These are phyloP conservation scores for Botrytis galanthina DNA, from an alignment of 2,329 filamentous ascomycete genomes.

Conservation along the genomic window DNA sequence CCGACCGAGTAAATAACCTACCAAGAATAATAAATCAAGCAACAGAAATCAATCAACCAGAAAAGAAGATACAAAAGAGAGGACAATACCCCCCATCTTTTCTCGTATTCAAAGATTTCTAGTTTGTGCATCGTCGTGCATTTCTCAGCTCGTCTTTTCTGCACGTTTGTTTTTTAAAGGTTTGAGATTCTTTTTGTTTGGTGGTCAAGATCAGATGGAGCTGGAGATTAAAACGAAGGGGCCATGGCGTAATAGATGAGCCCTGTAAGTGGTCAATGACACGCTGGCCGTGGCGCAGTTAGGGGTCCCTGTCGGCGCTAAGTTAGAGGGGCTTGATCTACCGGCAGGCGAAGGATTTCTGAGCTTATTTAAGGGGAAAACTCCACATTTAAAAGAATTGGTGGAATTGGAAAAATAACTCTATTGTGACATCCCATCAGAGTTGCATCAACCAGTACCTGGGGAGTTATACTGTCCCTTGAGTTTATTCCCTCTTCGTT, in stretches of 20 bases:
- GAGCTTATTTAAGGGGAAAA: background rate
- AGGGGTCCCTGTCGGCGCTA: background rate
- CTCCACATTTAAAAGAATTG: background rate
- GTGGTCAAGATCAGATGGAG: background rate
- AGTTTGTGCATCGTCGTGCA: background rate
- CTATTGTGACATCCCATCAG: background rate
- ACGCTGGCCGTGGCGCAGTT: background rate
- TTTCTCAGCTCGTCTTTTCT: background rate
- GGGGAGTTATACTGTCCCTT: fast-evolving
- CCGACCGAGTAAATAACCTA: background rate
- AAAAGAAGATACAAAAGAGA: background rate
- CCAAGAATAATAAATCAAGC: background rate
- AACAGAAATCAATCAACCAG: background rate
- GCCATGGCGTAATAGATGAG: background rate
- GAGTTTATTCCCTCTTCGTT: too few relatives aligned
- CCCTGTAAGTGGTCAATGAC: background rate
- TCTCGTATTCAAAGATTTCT: background rate
- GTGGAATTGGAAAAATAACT: background rate
- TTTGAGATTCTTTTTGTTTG: background rate
- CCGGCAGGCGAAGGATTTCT: background rate
- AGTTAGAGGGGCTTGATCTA: background rate
- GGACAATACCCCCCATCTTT: background rate
- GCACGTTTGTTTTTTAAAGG: conserved; percentile 7
- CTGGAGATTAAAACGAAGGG: background rate
- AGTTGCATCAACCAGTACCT: fast-evolving